These are phyloP conservation scores for Phialocephala sp. DNA, from an alignment of 2,329 filamentous ascomycete species.

Conservation along the genomic window DNA sequence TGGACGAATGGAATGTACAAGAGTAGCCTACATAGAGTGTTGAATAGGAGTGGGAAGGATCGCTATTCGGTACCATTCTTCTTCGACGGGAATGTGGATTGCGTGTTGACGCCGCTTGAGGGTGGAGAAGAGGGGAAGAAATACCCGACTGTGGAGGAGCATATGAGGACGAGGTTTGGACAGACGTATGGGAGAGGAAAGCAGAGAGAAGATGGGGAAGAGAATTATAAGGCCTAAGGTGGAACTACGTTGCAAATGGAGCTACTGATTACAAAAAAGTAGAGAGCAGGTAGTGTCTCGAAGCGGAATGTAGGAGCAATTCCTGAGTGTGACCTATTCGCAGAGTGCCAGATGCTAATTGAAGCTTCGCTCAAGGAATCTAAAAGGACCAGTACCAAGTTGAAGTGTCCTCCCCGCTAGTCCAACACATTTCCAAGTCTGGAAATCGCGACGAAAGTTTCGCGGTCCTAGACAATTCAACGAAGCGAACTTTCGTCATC, in stretches of 20 bases:
- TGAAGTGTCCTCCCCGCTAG: no score
- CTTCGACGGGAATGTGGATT: constrained; percentile 58
- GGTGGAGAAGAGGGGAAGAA: constrained; percentile 26
- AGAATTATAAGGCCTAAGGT: constrained; percentile 25
- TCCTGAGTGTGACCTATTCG: background rate
- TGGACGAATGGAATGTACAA: constrained; percentile 58
- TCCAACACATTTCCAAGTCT: no score
- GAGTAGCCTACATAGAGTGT: constrained; percentile 58
- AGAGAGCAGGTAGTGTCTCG: no score
- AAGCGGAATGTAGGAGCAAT: background rate
- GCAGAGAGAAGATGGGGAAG: constrained; percentile 26
- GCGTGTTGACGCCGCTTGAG: constrained; percentile 38
- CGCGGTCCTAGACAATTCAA: no score
- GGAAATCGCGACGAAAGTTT: no score
- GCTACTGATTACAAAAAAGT: background rate
- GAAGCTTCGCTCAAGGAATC: no score
- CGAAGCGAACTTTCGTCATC: no score
- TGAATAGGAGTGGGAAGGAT: constrained; percentile 55
- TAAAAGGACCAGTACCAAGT: no score
- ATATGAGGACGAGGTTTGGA: constrained; percentile 39
- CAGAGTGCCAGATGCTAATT: no score
- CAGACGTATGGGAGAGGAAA: constrained; percentile 36
- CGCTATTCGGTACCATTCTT: constrained; percentile 62
- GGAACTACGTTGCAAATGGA: background rate
- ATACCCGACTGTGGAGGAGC: constrained; percentile 36